Conservation (phyloP, 2,329 filamentous ascomycete species). For the Colletotrichum somersetense region DNA sequence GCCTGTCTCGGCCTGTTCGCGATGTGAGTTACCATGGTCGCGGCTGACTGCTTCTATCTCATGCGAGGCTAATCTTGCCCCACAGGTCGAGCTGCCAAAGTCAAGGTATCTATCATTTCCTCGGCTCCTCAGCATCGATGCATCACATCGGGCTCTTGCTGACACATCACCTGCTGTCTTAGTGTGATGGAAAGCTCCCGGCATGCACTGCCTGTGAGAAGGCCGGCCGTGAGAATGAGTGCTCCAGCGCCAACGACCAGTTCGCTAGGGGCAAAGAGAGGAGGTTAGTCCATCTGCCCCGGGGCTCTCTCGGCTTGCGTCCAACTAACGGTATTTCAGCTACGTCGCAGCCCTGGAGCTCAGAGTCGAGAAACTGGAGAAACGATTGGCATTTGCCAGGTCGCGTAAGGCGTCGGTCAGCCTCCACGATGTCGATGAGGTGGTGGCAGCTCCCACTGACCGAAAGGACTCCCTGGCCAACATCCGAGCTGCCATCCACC, state of each 20-base stretch:
- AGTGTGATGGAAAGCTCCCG: slow-evolving; percentile 95
- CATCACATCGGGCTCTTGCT: slow-evolving; percentile 13
- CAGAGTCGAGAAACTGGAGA: slow-evolving; percentile 88
- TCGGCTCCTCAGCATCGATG: neutral
- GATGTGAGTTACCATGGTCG: slow-evolving; percentile 64
- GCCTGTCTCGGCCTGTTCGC: slow-evolving; percentile 83
- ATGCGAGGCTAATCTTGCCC: slow-evolving; percentile 40
- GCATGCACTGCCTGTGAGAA: slow-evolving; percentile 96
- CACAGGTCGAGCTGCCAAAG: slow-evolving; percentile 85
- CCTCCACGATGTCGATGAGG: slow-evolving; percentile 70
- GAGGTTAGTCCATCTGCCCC: slow-evolving; percentile 65
- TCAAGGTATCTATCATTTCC: slow-evolving; percentile 71
- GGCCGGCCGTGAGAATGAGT: slow-evolving; percentile 86
- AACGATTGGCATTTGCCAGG: slow-evolving; percentile 77
- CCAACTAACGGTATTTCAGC: slow-evolving; percentile 54
- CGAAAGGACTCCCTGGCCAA: slow-evolving; percentile 73
- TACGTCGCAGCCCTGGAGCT: slow-evolving; percentile 97
- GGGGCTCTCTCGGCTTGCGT: slow-evolving; percentile 40
- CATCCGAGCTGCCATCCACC: slow-evolving; percentile 73
- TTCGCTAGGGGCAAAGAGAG: slow-evolving; percentile 96
- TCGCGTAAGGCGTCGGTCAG: slow-evolving; percentile 78
- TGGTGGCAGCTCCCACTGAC: slow-evolving; percentile 48
- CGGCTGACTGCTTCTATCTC: slow-evolving; percentile 38
- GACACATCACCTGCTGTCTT: slow-evolving; percentile 31
- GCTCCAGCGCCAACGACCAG: slow-evolving; percentile 94